Evolutionary conservation across 179 eudicot species (phyloP).

Genomic region (Actinidia arguta): DNA sequence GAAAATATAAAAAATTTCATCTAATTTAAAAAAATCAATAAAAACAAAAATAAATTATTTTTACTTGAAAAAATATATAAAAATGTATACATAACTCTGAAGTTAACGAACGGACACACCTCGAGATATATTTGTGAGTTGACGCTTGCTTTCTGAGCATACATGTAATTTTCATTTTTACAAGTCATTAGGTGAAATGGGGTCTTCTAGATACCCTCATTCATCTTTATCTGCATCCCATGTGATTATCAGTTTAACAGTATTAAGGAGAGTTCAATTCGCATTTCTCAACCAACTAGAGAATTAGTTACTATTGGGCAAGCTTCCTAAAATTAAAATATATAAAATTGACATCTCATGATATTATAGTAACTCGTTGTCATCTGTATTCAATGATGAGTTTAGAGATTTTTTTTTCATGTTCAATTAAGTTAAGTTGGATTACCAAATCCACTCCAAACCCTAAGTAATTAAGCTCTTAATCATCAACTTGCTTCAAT

Average conservation of each 20-base stretch:
- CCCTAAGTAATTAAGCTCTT: not conserved
- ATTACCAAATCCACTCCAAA: not conserved
- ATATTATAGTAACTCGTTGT: no score
- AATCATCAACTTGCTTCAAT: not conserved
- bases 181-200: not conserved
- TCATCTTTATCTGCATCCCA: conserved; percentile 1
- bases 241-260: not conserved
- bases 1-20: no score
- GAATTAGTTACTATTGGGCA: no score
- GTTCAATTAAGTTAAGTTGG: conserved; percentile 7
- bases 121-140: not conserved
- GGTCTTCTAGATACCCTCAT: not conserved
- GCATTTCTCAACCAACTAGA: no score
- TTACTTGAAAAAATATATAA: no score
- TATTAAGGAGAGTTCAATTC: not conserved
- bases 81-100: no score
- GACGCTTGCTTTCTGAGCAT: not conserved
- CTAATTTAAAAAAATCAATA: no score
- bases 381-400: not conserved
- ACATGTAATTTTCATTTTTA: not conserved
- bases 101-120: not conserved
- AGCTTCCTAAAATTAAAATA: conserved; percentile 12
- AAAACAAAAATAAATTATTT: not conserved
- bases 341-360: not conserved
- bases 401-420: not conserved